A percentile compares a stretch with the other conserved stretches of the same genome.
Conservation (phyloP, 805 yeast species). For the Cyberlindnera saturnus region DNA sequence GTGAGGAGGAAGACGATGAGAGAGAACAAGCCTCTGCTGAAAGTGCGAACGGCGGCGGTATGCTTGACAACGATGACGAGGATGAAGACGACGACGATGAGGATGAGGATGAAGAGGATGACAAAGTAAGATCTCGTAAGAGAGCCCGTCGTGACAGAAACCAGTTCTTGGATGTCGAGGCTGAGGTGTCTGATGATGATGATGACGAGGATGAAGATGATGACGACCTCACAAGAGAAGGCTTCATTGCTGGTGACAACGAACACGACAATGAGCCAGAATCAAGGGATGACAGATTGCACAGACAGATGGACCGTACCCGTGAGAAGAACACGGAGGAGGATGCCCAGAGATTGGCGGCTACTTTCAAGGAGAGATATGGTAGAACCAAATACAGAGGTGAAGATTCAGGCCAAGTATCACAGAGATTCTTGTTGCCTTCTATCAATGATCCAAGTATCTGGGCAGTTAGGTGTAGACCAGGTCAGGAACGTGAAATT, state of each 20-base stretch:
- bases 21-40: slow-evolving; percentile 11
- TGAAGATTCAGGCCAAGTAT: slow-evolving; percentile 72
- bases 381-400: slow-evolving; percentile 88
- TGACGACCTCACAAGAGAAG: slow-evolving; percentile 81
- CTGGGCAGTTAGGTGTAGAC: slow-evolving; percentile 92
- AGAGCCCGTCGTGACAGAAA: slow-evolving; percentile 51
- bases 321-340: slow-evolving; percentile 84
- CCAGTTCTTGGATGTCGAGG: slow-evolving; percentile 92
- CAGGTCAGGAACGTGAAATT: slow-evolving; percentile 87
- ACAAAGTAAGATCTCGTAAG: slow-evolving; percentile 39
- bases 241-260: slow-evolving; percentile 67
- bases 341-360: slow-evolving; percentile 92
- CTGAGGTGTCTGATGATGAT: slow-evolving; percentile 97
- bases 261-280: slow-evolving; percentile 50
- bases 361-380: slow-evolving; percentile 84
- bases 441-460: slow-evolving; percentile 94
- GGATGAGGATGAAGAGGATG: slow-evolving; percentile 45
- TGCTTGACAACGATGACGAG: slow-evolving; percentile 21
- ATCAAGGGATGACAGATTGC: slow-evolving; percentile 67
- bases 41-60: slow-evolving; percentile 26
- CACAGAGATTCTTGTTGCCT: slow-evolving; percentile 89
- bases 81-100: slow-evolving; percentile 34
- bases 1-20: slow-evolving; percentile 21
- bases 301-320: slow-evolving; percentile 85
- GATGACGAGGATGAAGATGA: slow-evolving; percentile 94